These are phyloP conservation scores for Vaccinium darrowii DNA, from an alignment of 148 eudicot genomes.

Conservation along the genomic window DNA sequence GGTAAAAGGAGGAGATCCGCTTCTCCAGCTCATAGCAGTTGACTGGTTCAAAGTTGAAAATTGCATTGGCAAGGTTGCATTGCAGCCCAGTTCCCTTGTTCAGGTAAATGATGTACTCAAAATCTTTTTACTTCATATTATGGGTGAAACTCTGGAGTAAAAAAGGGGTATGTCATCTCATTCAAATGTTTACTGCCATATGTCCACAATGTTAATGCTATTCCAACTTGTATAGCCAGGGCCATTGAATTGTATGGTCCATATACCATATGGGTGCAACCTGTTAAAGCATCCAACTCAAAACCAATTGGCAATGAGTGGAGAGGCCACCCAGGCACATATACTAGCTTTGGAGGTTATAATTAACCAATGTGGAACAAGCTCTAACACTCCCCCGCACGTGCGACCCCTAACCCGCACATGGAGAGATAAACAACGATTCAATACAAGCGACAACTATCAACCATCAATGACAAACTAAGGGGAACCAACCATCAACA, in stretches of 20 bases:
- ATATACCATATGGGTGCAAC: background rate
- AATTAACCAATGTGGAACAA: no score
- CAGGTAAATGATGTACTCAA: constrained; percentile 51
- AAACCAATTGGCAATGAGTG: no score
- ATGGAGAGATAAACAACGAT: no score
- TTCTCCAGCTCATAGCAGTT: constrained; percentile 85
- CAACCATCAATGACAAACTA: no score
- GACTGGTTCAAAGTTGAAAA: constrained; percentile 95
- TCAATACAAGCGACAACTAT: no score
- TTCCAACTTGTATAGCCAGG: background rate
- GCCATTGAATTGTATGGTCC: background rate
- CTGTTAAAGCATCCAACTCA: no score
- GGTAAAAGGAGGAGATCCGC: constrained; percentile 96
- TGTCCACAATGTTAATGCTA: background rate
- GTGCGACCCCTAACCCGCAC: no score
- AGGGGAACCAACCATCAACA: no score
- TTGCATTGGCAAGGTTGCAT: constrained; percentile 61
- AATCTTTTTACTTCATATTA: background rate
- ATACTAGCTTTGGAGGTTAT: no score
- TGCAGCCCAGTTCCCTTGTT: constrained; percentile 76
- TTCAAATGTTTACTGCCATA: background rate
- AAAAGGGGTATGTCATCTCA: background rate
- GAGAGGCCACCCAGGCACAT: no score
- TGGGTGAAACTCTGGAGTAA: background rate
- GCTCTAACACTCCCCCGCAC: no score